phyloP scores from a whole-genome alignment of 1,284 basidiomycete genomes.

The Irpex sp. region DNA sequence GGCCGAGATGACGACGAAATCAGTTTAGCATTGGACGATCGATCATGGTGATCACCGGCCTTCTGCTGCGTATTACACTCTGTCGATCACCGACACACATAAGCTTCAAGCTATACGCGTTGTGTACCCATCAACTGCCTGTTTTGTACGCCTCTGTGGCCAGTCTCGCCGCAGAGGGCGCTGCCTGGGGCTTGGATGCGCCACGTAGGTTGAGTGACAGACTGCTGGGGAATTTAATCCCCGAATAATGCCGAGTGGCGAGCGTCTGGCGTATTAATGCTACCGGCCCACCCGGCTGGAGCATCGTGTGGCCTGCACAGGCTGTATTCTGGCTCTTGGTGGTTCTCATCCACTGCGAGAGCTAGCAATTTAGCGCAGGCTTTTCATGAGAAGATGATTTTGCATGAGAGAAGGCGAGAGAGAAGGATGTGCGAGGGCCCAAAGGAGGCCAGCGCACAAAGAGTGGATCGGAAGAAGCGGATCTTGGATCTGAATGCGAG shows the following conservation, averaged over 20 bases:
- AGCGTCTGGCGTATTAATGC: not conserved
- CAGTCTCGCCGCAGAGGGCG: no score
- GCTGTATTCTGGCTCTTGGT: not conserved
- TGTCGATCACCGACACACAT: not conserved
- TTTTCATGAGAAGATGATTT: no score
- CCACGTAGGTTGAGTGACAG: not conserved
- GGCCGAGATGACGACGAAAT: not conserved
- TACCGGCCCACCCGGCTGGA: not conserved
- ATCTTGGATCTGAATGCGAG: conserved; percentile 20
- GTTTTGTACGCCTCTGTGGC: no score
- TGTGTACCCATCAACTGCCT: not conserved
- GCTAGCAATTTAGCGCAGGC: no score
- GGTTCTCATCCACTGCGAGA: no score
- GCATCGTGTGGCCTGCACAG: not conserved
- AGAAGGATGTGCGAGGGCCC: not conserved
- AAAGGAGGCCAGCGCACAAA: not conserved
- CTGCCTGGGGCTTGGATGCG: not conserved
- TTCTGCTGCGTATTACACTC: not conserved
- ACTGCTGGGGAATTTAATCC: not conserved
- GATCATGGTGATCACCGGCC: not conserved
- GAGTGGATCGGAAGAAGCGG: conserved; percentile 20
- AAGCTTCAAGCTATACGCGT: not conserved
- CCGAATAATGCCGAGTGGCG: not conserved
- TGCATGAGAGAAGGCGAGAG: no score
- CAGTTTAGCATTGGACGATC: not conserved